Evolutionary conservation across 352 stramenopile species (phyloP).

Genomic region (Phytophthora agathidicida): DNA sequence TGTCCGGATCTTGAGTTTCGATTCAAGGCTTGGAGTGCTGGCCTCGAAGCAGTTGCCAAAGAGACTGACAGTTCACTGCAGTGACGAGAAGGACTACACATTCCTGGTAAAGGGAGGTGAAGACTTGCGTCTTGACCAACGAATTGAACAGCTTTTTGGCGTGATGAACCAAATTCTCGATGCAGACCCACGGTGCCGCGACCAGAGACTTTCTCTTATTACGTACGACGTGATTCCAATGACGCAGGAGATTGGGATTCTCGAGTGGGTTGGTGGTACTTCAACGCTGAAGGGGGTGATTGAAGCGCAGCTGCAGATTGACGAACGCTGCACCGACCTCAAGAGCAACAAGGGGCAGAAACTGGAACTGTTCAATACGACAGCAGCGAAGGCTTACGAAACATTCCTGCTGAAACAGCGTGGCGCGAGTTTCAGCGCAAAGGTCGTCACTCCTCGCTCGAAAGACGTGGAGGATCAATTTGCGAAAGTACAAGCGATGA

Average conservation of each 20-base stretch:
- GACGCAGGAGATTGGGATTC: conserved; percentile 83
- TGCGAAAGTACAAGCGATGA: conserved; percentile 56
- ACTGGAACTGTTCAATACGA: conserved; percentile 80
- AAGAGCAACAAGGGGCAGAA: conserved; percentile 75
- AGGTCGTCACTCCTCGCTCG: conserved; percentile 58
- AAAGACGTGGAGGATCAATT: conserved; percentile 65
- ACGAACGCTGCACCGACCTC: conserved; percentile 59
- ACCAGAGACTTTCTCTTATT: conserved; percentile 61
- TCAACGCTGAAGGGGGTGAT: conserved; percentile 82
- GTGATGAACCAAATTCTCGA: conserved; percentile 92
- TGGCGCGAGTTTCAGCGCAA: conserved; percentile 68
- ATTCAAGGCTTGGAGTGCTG: conserved; percentile 78
- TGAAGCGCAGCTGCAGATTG: conserved; percentile 70
- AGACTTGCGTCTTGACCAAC: conserved; percentile 91
- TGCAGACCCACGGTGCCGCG: conserved; percentile 63
- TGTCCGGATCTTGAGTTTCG: conserved; percentile 75
- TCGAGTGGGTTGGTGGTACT: conserved; percentile 85
- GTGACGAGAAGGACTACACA: conserved; percentile 82
- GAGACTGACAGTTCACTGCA: conserved; percentile 80
- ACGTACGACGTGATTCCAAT: conserved; percentile 91
- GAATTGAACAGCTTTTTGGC: conserved; percentile 92
- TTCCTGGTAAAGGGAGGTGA: conserved; percentile 93
- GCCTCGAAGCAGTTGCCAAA: conserved; percentile 88
- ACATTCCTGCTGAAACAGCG: conserved; percentile 77
- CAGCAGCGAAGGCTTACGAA: conserved; percentile 73